phyloP scores from a whole-genome alignment of 2,329 filamentous ascomycete species.

The Ophiosphaerella herpotricha region DNA sequence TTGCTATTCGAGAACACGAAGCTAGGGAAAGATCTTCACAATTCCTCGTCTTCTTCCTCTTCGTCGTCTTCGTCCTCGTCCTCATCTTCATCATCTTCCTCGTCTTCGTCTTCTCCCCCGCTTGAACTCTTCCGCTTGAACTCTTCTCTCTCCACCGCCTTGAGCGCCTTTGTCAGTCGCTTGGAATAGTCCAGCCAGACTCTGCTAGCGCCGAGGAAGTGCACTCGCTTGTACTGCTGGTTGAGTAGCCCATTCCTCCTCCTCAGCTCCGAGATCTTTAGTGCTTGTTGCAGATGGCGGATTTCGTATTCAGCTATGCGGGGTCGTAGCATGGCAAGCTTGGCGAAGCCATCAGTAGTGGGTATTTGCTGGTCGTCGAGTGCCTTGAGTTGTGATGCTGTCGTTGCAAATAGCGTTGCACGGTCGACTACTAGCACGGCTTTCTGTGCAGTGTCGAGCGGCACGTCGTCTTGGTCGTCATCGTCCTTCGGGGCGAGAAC shows the following conservation, averaged over 20 bases:
- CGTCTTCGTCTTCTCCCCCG: conserved; percentile 55
- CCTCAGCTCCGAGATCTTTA: conserved; percentile 67
- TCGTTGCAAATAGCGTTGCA: conserved; percentile 48
- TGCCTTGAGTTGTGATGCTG: conserved; percentile 50
- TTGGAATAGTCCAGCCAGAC: conserved; percentile 74
- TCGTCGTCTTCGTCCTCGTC: conserved; percentile 51
- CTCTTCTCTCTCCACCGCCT: conserved; percentile 67
- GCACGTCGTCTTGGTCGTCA: conserved; percentile 13
- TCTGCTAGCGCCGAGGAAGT: conserved; percentile 69
- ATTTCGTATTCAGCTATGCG: conserved; percentile 66
- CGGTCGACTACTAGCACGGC: conserved; percentile 51
- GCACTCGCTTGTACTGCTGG: conserved; percentile 71
- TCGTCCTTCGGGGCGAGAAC: conserved; percentile 36
- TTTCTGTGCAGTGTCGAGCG: conserved; percentile 30
- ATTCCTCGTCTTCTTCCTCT: conserved; percentile 24
- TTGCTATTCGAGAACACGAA: too few species aligned
- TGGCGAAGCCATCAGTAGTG: conserved; percentile 51
- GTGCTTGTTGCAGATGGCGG: conserved; percentile 64
- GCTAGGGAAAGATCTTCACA: conserved; percentile 6
- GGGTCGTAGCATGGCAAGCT: conserved; percentile 62
- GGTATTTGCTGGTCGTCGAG: conserved; percentile 52
- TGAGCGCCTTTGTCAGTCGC: conserved; percentile 68
- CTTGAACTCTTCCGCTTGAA: conserved; percentile 50
- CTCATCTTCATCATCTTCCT: conserved; percentile 14
- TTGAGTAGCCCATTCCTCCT: conserved; percentile 62